phyloP scores from a whole-genome alignment of 2,329 filamentous ascomycete genomes.

The Zarea fungicola region DNA sequence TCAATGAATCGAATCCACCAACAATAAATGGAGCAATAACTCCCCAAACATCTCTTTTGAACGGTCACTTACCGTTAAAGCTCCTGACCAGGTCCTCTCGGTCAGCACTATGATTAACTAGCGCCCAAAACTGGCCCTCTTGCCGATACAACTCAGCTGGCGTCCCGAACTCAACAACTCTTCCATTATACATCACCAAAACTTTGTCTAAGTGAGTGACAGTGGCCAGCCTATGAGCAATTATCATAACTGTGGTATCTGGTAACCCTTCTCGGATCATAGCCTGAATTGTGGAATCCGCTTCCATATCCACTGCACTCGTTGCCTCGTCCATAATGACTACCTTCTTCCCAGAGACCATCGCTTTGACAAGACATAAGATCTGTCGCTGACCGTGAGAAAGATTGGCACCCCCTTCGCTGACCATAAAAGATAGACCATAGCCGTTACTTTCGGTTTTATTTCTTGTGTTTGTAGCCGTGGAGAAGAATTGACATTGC shows the following conservation, averaged over 20 bases:
- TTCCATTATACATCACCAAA: constrained; percentile 57
- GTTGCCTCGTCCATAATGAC: constrained; percentile 71
- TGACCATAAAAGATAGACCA: not conserved
- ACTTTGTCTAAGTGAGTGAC: constrained; percentile 65
- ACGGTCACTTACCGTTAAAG: too few relatives aligned
- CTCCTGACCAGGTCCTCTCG: not conserved
- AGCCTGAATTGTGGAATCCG: constrained; percentile 61
- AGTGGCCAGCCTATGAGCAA: constrained; percentile 62
- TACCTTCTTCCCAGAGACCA: constrained; percentile 56
- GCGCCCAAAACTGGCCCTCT: constrained; percentile 19
- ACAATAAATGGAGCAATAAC: too few relatives aligned
- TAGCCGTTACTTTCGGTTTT: not conserved
- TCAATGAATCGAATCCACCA: too few relatives aligned
- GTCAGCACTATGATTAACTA: not conserved
- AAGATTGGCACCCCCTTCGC: constrained; percentile 33
- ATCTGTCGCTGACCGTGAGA: constrained; percentile 66
- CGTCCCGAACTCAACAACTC: constrained; percentile 54
- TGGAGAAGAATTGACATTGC: constrained; percentile 53
- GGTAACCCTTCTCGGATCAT: constrained; percentile 47
- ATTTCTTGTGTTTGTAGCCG: not conserved
- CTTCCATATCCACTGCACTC: constrained; percentile 63
- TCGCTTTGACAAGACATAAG: constrained; percentile 57
- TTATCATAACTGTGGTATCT: constrained; percentile 57
- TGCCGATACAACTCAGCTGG: constrained; percentile 50
- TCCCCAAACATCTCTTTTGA: too few relatives aligned